These are phyloP conservation scores for Fusarium nodosum DNA, from an alignment of 2,329 filamentous ascomycete genomes.

Conservation along the genomic window DNA sequence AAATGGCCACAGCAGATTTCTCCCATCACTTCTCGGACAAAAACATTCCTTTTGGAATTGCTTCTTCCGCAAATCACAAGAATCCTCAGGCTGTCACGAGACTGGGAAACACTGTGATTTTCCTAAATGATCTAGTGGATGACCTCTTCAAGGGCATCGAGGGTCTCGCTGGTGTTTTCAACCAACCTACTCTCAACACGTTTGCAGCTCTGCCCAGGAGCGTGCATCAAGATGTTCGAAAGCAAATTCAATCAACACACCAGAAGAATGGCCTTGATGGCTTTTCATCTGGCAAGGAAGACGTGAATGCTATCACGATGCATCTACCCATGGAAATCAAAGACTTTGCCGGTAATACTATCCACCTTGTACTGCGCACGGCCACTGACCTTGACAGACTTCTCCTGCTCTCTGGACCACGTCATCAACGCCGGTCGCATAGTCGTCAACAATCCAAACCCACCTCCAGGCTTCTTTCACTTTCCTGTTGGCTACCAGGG, in stretches of 20 bases:
- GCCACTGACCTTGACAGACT: slow-evolving; percentile 56
- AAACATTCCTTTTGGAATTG: slow-evolving; percentile 68
- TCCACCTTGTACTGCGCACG: rapidly evolving
- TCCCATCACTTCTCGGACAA: slow-evolving; percentile 63
- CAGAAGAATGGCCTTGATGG: neutral
- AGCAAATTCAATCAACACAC: neutral
- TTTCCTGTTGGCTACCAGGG: slow-evolving; percentile 68
- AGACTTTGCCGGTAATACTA: slow-evolving; percentile 60
- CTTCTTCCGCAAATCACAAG: slow-evolving; percentile 56
- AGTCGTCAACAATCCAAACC: slow-evolving; percentile 55
- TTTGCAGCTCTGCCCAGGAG: slow-evolving; percentile 26
- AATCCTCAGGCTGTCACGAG: slow-evolving; percentile 64
- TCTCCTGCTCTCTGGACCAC: slow-evolving; percentile 67
- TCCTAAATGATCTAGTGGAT: slow-evolving; percentile 60
- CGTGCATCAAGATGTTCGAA: neutral
- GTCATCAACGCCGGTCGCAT: slow-evolving; percentile 63
- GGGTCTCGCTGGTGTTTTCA: slow-evolving; percentile 13
- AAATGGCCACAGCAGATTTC: slow-evolving; percentile 6
- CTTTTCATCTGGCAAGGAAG: slow-evolving; percentile 27
- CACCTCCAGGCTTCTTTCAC: slow-evolving; percentile 62
- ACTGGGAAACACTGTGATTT: slow-evolving; percentile 64
- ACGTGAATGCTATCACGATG: slow-evolving; percentile 51
- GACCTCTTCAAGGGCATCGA: slow-evolving; percentile 50
- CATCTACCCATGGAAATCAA: slow-evolving; percentile 68
- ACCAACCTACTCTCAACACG: slow-evolving; percentile 16